Conservation (phyloP, 371 early-diverging fungal species). For the Saksenaea oblongispora region DNA sequence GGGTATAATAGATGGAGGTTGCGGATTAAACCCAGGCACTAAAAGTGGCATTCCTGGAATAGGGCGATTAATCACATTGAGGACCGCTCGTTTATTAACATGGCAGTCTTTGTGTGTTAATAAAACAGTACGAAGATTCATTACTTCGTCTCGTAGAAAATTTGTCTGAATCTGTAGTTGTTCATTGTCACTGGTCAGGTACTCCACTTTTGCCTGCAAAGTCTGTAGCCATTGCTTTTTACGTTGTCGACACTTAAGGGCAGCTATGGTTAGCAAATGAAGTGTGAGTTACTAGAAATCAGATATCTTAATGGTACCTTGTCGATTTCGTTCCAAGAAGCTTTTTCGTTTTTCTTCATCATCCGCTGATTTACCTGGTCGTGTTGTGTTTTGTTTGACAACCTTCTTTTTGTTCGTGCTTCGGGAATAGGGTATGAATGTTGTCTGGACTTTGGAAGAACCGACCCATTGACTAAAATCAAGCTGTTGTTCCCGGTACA, state of each 20-base stretch:
- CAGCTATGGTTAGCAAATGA: constrained; percentile 55
- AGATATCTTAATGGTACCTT: constrained; percentile 39
- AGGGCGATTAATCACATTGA: constrained; percentile 14
- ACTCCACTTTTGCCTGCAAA: constrained; percentile 78
- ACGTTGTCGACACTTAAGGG: constrained; percentile 87
- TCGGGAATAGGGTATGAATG: not conserved
- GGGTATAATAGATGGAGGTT: not conserved
- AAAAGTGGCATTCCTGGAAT: not conserved
- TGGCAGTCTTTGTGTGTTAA: constrained; percentile 80
- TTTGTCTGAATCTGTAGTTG: constrained; percentile 66
- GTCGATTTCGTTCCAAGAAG: constrained; percentile 79
- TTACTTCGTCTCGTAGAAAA: constrained; percentile 69
- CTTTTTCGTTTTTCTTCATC: constrained; percentile 66
- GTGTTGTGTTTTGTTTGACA: constrained; percentile 12
- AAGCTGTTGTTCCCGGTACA: not conserved
- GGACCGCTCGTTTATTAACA: constrained; percentile 36
- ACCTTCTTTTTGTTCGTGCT: not conserved
- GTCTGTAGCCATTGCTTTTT: constrained; percentile 85
- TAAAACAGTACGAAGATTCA: constrained; percentile 72
- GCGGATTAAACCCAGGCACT: not conserved
- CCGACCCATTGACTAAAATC: not conserved
- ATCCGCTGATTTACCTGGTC: constrained; percentile 37
- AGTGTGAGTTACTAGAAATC: not conserved
- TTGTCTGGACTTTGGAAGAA: not conserved
- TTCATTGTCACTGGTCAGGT: constrained; percentile 72